These are phyloP conservation scores for Hypocrella siamensis DNA, from an alignment of 2,329 filamentous ascomycete genomes.

Conservation along the genomic window DNA sequence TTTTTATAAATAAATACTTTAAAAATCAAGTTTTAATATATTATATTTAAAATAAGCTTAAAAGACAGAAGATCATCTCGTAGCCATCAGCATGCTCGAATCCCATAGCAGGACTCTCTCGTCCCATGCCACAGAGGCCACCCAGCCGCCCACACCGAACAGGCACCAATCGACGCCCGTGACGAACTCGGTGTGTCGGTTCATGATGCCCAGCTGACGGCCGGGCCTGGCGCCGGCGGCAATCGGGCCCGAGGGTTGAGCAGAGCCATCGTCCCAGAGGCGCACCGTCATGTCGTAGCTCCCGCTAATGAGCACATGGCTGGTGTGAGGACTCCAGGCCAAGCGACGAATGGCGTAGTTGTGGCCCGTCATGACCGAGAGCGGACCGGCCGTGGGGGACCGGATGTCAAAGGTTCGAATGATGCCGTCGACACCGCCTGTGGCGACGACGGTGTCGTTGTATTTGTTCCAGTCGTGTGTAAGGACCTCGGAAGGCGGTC, in stretches of 20 bases:
- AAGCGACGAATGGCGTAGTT: conserved; percentile 79
- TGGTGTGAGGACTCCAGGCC: conserved; percentile 87
- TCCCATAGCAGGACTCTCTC: conserved; percentile 88
- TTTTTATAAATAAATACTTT: not conserved
- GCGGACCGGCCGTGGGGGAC: conserved; percentile 54
- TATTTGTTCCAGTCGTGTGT: conserved; percentile 99
- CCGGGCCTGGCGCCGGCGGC: conserved; percentile 33
- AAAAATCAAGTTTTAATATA: not conserved
- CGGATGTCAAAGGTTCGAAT: conserved; percentile 87
- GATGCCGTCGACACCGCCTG: conserved; percentile 73
- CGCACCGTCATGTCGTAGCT: conserved; percentile 98
- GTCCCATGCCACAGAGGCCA: conserved; percentile 88
- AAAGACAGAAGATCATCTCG: conserved; percentile 9
- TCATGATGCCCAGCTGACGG: conserved; percentile 73
- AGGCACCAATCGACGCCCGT: conserved; percentile 97
- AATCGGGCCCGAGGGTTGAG: conserved; percentile 18
- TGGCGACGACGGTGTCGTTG: conserved; percentile 66
- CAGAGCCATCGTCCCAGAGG: conserved; percentile 68
- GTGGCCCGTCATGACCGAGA: conserved; percentile 66
- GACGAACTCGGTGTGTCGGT: conserved; percentile 84
- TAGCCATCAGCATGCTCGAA: conserved; percentile 37
- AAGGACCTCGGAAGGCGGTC: conserved; percentile 64
- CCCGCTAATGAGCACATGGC: conserved; percentile 71
- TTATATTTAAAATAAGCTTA: no score
- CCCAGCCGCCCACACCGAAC: conserved; percentile 91